phyloP scores from a whole-genome alignment of 2,329 filamentous ascomycete species.

The Neonectria neomacrospora region DNA sequence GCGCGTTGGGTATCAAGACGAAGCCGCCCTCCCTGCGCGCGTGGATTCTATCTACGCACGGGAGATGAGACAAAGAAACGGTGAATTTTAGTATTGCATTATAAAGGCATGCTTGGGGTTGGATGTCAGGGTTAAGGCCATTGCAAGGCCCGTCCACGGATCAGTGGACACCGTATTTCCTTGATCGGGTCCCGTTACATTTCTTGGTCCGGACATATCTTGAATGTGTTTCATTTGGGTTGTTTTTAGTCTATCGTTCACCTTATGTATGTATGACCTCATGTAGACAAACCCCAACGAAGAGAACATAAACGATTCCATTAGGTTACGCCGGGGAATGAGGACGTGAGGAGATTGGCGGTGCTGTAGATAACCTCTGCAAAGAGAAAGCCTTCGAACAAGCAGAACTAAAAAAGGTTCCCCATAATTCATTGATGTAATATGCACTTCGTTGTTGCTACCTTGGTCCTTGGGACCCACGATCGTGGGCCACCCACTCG shows the following conservation, averaged over 20 bases:
- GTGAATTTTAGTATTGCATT: conserved; percentile 9
- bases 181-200: conserved; percentile 3
- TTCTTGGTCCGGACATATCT: neutral
- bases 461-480: conserved; percentile 8
- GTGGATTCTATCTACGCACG: neutral
- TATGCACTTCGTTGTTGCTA: neutral
- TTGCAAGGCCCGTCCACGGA: neutral
- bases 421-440: conserved; percentile 5
- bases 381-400: neutral
- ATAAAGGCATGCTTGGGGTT: conserved; percentile 11
- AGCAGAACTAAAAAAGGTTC: neutral
- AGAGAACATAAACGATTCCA: neutral
- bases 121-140: neutral
- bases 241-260: neutral
- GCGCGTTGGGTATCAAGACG: neutral
- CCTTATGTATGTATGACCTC: conserved; percentile 3
- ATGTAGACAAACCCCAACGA: conserved; percentile 3
- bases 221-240: neutral
- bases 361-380: neutral
- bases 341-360: neutral
- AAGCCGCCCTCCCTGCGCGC: neutral
- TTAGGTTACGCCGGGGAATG: neutral
- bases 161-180: neutral
- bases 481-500: conserved; percentile 20
- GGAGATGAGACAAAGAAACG: neutral